These are phyloP conservation scores for Trypanosoma grayi DNA, from an alignment of 208 protist species.

Conservation along the genomic window DNA sequence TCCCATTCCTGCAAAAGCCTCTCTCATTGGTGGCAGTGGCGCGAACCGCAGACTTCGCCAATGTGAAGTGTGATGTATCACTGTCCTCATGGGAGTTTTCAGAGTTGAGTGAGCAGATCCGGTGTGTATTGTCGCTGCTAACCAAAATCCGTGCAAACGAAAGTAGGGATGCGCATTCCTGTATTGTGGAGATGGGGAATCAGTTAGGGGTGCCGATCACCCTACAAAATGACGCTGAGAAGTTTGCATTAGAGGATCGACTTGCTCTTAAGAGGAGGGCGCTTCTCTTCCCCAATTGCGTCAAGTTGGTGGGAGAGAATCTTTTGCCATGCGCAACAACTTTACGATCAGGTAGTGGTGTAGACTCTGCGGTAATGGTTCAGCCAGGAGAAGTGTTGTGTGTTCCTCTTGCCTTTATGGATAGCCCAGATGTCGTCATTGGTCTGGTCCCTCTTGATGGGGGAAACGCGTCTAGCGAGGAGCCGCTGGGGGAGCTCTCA, in stretches of 20 bases:
- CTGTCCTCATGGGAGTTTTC: conserved; percentile 34
- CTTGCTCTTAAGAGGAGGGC: conserved; percentile 5
- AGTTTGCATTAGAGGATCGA: conserved; percentile 1
- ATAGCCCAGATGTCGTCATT: conserved; percentile 10
- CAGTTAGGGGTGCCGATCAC: conserved; percentile 5
- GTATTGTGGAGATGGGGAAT: conserved; percentile 16
- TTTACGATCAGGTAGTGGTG: neutral
- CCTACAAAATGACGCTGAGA: neutral
- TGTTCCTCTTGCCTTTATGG: conserved; percentile 12
- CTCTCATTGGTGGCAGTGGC: conserved; percentile 37
- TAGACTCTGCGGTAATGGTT: neutral
- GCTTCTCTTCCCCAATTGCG: conserved; percentile 7
- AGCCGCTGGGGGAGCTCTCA: conserved; percentile 8
- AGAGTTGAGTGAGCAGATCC: no score
- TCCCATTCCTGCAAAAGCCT: conserved; percentile 31
- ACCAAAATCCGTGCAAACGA: no score
- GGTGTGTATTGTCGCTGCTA: no score
- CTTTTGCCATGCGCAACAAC: neutral
- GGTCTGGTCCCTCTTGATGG: conserved; percentile 1
- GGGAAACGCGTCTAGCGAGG: conserved; percentile 1
- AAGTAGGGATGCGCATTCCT: neutral
- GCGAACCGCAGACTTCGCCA: conserved; percentile 16
- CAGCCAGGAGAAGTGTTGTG: conserved; percentile 12
- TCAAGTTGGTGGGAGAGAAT: conserved; percentile 10
- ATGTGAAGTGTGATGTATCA: conserved; percentile 26